Conservation (phyloP, 306 rosid species). For the Cucumis sativus region Cucumber_9930_V3 NC_026660.2:2272001-2272500, state of each 20-base stretch:
- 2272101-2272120: neutral
- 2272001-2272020: neutral
- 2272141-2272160: neutral
- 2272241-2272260: neutral
- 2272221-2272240: neutral
- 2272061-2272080: neutral
- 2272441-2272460: neutral
- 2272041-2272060: neutral
- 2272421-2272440: neutral
- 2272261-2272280: slow-evolving; percentile 1
- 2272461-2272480: neutral
- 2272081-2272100: neutral
- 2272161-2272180: neutral
- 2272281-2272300: slow-evolving; percentile 95
- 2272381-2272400: slow-evolving; percentile 93
- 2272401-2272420: slow-evolving; percentile 36
- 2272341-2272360: slow-evolving; percentile 84
- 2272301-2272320: slow-evolving; percentile 88
- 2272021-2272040: neutral
- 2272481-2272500: slow-evolving; percentile 12
- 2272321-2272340: slow-evolving; percentile 89
- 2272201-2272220: neutral
- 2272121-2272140: neutral
- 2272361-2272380: slow-evolving; percentile 61
- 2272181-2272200: slow-evolving; percentile 4